Evolutionary conservation across 768 basidiomycete genomes (phyloP).

Genomic region (Termitomyces sp.): DNA sequence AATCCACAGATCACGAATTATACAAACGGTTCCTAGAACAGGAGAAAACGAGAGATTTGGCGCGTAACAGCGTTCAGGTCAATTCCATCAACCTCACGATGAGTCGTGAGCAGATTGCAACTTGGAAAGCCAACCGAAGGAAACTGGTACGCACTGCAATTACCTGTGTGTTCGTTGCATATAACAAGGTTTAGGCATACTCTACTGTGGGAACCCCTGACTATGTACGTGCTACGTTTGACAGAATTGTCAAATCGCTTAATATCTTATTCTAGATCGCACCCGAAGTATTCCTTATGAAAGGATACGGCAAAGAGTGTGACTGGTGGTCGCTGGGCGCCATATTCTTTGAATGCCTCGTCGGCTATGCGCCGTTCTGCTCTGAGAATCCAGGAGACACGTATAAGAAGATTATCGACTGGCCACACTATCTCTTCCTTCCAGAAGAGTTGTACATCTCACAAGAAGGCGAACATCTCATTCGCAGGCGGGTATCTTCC

Average conservation of each 20-base stretch:
- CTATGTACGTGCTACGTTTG: slow-evolving; percentile 42
- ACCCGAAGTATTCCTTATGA: slow-evolving; percentile 94
- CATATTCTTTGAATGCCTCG: slow-evolving; percentile 98
- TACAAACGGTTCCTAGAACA: slow-evolving; percentile 89
- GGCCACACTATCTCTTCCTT: slow-evolving; percentile 87
- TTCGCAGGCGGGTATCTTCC: slow-evolving; percentile 53
- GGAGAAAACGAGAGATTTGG: slow-evolving; percentile 55
- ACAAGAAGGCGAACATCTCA: slow-evolving; percentile 85
- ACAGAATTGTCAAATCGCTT: not conserved
- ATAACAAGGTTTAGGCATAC: slow-evolving; percentile 59
- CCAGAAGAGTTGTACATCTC: slow-evolving; percentile 95
- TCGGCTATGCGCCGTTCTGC: slow-evolving; percentile 98
- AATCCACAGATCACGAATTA: slow-evolving; percentile 89
- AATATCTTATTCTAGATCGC: slow-evolving; percentile 60
- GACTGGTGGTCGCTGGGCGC: slow-evolving; percentile 99
- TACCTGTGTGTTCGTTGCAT: not conserved
- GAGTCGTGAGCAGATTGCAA: slow-evolving; percentile 94
- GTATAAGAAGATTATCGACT: slow-evolving; percentile 97
- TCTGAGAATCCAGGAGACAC: slow-evolving; percentile 96
- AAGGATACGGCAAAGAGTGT: slow-evolving; percentile 97
- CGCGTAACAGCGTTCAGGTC: slow-evolving; percentile 94
- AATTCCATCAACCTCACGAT: slow-evolving; percentile 97
- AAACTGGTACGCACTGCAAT: slow-evolving; percentile 60
- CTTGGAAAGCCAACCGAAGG: slow-evolving; percentile 97
- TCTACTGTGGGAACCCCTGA: slow-evolving; percentile 77